Percentiles rank a stretch among this genome's conserved stretches.
Evolutionary conservation across 73 alveolate species (phyloP).

Genomic region (Breviolum minutum): DNA sequence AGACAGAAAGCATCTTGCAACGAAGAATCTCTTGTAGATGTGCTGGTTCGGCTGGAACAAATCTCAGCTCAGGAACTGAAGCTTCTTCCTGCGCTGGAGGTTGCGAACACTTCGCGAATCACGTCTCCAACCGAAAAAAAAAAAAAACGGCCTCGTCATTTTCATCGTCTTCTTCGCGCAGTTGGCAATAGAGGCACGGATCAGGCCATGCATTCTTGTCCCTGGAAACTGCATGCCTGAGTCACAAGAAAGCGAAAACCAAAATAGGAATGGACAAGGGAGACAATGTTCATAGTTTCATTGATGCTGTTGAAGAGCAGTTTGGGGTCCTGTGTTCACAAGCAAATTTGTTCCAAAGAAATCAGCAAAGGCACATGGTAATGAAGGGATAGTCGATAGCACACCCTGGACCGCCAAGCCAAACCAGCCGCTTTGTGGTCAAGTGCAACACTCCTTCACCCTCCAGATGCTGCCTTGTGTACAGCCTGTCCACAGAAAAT

Average conservation of each 20-base stretch:
- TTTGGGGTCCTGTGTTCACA: background rate
- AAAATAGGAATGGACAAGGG: no score
- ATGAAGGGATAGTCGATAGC: slow-evolving; percentile 91
- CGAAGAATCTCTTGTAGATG: slow-evolving; percentile 72
- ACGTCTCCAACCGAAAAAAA: background rate
- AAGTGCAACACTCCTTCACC: slow-evolving; percentile 82
- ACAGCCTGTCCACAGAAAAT: slow-evolving; percentile 14
- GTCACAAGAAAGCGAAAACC: no score
- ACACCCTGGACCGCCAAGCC: slow-evolving; percentile 92
- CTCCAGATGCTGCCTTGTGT: slow-evolving; percentile 57
- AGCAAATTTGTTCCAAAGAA: background rate
- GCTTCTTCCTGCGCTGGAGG: background rate
- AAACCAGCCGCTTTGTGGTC: slow-evolving; percentile 85
- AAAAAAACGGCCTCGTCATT: slow-evolving; percentile 17
- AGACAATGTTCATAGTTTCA: no score
- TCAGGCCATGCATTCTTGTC: slow-evolving; percentile 90
- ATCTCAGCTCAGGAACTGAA: slow-evolving; percentile 69
- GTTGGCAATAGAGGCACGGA: slow-evolving; percentile 88
- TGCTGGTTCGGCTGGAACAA: slow-evolving; percentile 89
- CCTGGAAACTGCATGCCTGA: slow-evolving; percentile 90
- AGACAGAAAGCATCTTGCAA: background rate
- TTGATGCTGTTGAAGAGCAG: no score
- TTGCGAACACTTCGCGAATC: no score
- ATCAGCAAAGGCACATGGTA: slow-evolving; percentile 26
- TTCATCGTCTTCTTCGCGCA: slow-evolving; percentile 85